Conservation (phyloP, 2,329 filamentous ascomycete species). For the Cladosporium colombiae region DNA sequence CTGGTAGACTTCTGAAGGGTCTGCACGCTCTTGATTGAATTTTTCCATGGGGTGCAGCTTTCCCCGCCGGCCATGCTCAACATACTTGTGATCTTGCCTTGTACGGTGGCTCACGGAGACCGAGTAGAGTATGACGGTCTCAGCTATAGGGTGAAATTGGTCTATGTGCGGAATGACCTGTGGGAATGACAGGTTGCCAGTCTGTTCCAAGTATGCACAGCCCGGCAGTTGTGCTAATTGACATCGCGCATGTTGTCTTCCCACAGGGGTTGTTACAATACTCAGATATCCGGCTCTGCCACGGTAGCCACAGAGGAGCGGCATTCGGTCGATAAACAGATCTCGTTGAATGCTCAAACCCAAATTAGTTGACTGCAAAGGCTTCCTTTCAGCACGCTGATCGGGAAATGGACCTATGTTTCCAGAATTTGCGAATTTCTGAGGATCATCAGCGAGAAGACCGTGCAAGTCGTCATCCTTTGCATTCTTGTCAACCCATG, state of each 20-base stretch:
- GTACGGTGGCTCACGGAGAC: not conserved
- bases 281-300: not conserved
- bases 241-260: not conserved
- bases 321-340: not conserved
- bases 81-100: not conserved
- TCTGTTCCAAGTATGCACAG: not conserved
- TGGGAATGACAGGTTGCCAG: not conserved
- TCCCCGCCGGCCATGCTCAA: no score
- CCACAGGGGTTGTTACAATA: not conserved
- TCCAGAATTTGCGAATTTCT: not conserved
- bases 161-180: not conserved
- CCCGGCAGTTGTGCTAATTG: not conserved
- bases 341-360: not conserved
- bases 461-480: not conserved
- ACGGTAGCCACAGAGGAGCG: not conserved
- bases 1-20: not conserved
- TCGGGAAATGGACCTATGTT: not conserved
- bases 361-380: not conserved
- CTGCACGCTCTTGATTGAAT: not conserved
- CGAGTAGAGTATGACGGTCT: not conserved
- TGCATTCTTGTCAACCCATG: constrained; percentile 21
- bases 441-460: constrained; percentile 1
- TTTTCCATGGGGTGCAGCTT: not conserved
- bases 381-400: not conserved
- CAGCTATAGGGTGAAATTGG: not conserved